These are phyloP conservation scores for Tricholoma sp. DNA, from an alignment of 768 basidiomycete species.

Conservation along the genomic window DNA sequence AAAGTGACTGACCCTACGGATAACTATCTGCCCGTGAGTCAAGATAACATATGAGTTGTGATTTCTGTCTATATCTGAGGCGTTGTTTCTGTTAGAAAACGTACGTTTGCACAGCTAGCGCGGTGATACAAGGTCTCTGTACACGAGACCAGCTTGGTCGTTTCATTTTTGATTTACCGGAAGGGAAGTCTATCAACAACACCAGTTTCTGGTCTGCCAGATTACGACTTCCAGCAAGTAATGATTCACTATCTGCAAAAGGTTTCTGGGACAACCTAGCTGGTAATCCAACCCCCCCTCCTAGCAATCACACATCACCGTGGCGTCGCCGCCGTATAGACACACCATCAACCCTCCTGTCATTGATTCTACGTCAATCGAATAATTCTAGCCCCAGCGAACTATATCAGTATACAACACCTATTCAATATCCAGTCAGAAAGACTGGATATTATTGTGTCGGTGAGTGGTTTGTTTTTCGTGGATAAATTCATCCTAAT, in stretches of 20 bases:
- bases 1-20: conserved; percentile 50
- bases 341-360: background rate
- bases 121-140: conserved; percentile 71
- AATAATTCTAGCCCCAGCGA: conserved; percentile 43
- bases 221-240: conserved; percentile 48
- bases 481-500: background rate
- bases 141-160: conserved; percentile 64
- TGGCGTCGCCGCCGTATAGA: conserved; percentile 30
- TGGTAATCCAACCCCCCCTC: conserved; percentile 52
- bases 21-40: conserved; percentile 59
- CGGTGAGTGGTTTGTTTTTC: conserved; percentile 48
- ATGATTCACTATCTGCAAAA: conserved; percentile 20
- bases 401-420: conserved; percentile 52
- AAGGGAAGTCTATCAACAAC: conserved; percentile 52
- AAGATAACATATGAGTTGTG: background rate
- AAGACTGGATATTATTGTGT: conserved; percentile 97
- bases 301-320: conserved; percentile 42
- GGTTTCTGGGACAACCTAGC: conserved; percentile 56
- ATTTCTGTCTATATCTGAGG: conserved; percentile 4
- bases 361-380: conserved; percentile 19
- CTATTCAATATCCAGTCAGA: conserved; percentile 77
- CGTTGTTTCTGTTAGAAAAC: conserved; percentile 62
- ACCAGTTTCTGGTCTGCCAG: conserved; percentile 89
- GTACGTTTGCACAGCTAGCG: conserved; percentile 87
- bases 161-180: conserved; percentile 81